Base-by-base conservation (phyloP, 768 basidiomycete species). In the Agaricus subrufescens region DNA sequence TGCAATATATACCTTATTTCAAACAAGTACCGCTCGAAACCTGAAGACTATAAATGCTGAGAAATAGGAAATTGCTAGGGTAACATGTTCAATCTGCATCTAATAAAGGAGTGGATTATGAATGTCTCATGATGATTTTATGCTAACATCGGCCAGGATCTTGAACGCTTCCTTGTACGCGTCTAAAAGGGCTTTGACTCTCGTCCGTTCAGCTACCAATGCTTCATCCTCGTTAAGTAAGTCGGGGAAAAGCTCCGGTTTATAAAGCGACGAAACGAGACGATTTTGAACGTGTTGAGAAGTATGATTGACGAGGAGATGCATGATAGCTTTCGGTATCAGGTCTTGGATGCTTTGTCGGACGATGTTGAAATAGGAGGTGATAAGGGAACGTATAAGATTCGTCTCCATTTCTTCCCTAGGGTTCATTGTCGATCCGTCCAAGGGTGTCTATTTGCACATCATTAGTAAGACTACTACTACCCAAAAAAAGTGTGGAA, bases 271-370 rank as follows among this genome's bases (percentile, higher is more conserved):
- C 31, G 94, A 83, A n/a, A 99, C 97, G 31, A 99, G 78, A 23
- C 97, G 84, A 68, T 97, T 97, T 72, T 98, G 97, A 26, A 99
- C 93, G 15, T 94, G 90, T 67, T 98, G 90, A 45, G 93, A 87
- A n/a, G 95, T 95, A 66, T 91, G 82, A 72, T 97, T 98, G 67
- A 99, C 96, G 60, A 98, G 81, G 63, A 94, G 84, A 74, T 98
- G 96, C 96, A 98, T 98, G 75, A 97, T 89, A 23, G 95, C 94
- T 73, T 99, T 99, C 34, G 97, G 97, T 19, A 99, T 83, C 54
- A 98, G 80, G 69, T 99, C 97, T 62, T 98, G 93, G 60, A 99
- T 97, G 67, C 88, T 92, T 71, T 98, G 95, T 43, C 97, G 87
- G 25, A 95, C 90, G 66, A 99, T 98, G 57, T 83, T 77, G 74